Base-by-base conservation (phyloP, 192 early-diverging fungal genomes). In the Phycomyces blakesleeanus region DNA sequence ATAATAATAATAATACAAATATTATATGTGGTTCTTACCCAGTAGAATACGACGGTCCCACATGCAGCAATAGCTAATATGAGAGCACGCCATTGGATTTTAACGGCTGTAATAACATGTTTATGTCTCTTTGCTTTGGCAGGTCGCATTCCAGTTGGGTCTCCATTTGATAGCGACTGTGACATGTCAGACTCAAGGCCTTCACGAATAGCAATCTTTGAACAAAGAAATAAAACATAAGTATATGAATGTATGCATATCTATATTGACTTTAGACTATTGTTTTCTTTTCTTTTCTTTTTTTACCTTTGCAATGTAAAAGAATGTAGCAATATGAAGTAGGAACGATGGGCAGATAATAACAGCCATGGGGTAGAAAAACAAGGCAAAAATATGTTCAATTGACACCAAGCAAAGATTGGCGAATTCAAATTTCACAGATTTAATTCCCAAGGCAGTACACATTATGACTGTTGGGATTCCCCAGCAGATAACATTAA, bases 51-150 rank as follows among this genome's bases (percentile, higher is more conserved):
- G n/a, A 78, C 76, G 18, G 69, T 64, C 12, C 67, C 27, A 15
- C 80, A 57, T 2, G 77, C 56, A 51, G 62, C 61, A 22, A 80
- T 11, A 0, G 78, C 78, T 37, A 83, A 62, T 54, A 83, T 49
- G 21, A 80, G 68, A 8, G 78, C 81, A 20, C 81, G 76, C 81
- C 81, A 83, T 50, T 83, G 81, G 18, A 83, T 83, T 40, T 62
- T 59, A 47, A 83, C 71, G 11, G 78, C 78, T 52, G 69, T 71
- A 52, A 83, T 64, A 4, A 83, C 75, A 57, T 78, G 81, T 24
- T 72, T 75, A 60, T 41, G 66, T 63, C 18, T 63, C 29, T 59
- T 39, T 10, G 18, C 40, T 9, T 37, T 41, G 4, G 51, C 29
- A 38, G 60, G 26, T 22, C 29, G 60, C 14, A 26, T 16, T 8